Conservation (phyloP, 2,329 filamentous ascomycete species). For the Emericellopsis atlantica region DNA sequence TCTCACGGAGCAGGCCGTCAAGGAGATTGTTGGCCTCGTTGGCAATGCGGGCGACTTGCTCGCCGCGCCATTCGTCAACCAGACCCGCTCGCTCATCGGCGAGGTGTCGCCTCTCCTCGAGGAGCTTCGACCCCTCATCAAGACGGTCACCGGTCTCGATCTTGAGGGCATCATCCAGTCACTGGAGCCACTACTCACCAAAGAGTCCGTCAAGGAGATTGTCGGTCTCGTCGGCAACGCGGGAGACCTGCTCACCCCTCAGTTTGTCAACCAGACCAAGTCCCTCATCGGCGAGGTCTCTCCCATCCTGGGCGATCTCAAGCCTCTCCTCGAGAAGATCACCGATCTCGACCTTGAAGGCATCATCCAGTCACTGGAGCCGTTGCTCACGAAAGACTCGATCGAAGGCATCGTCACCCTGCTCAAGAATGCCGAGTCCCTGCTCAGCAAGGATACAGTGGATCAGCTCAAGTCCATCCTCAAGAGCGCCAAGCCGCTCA, state of each 20-base stretch:
- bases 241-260: too few species aligned
- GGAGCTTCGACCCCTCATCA: conserved; percentile 6
- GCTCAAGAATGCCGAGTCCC: conserved; percentile 13
- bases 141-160: conserved; percentile 14
- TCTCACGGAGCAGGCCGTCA: conserved; percentile 13
- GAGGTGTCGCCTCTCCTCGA: conserved; percentile 10
- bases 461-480: conserved; percentile 10
- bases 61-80: conserved; percentile 13
- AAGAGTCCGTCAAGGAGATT: conserved; percentile 12
- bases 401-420: conserved; percentile 12
- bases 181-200: conserved; percentile 12
- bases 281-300: conserved; percentile 14
- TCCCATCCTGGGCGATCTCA: conserved; percentile 12
- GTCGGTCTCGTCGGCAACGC: conserved; percentile 9
- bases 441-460: conserved; percentile 11
- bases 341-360: conserved; percentile 19
- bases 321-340: conserved; percentile 15
- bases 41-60: conserved; percentile 16
- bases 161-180: conserved; percentile 14
- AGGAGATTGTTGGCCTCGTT: conserved; percentile 13
- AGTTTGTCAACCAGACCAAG: conserved; percentile 10
- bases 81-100: conserved; percentile 13
- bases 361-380: conserved; percentile 12
- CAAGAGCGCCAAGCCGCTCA: conserved; percentile 13
- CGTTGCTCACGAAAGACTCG: conserved; percentile 10